Evolutionary conservation across 2,329 filamentous ascomycete species (phyloP), one percentile per base, ranked within the genome.

Genomic region (Aspergillus candidus): DNA sequence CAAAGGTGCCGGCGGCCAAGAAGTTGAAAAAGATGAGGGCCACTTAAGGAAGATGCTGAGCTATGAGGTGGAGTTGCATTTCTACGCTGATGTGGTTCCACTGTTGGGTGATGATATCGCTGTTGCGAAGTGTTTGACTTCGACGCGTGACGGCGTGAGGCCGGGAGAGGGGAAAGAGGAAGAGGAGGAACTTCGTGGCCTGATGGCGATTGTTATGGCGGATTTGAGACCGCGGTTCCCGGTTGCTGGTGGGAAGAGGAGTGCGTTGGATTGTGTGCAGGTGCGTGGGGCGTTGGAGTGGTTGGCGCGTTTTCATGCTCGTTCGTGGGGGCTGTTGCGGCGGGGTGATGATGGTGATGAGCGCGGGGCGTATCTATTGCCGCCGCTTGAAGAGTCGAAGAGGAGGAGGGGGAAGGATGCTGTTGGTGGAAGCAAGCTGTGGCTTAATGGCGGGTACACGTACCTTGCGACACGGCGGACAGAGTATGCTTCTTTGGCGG

Each of bases 391-490:
- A 14, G 80, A 84, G 51, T 57, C 57, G 0, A 46, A 44, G 4
- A 54, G 60, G n/a, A 59, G 65, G 15, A 53, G 66, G 11, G 54
- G 57, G 6, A 33, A 51, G 11, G 42, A 35, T 2, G 45, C 44
- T 0, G 46, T 52, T 13, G 48, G 36, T 39, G 51, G 51, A 5
- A 56, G 31, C 10, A 67, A 62, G 4, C 48, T 79, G 2, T 85
- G 82, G 82, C 61, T 81, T 6, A 82, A 84, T 35, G 82, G 82
- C 1, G 82, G 82, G 0, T 86, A 86, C 54, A 84, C 81, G 0
- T 85, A 85, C 52, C 76, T 86, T 0, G 77, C 79, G 1, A 86
- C 82, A 0, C 72, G 82, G 4, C 68, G 68, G 6, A 72, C 60
- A 13, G 82, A 86, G 56, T 83, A 78, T 46, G 57, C 56, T 1